Percentiles rank a stretch among this genome's conserved stretches.
Conservation (phyloP, 331 rosid genomes). For the Malus hybrid region DNA sequence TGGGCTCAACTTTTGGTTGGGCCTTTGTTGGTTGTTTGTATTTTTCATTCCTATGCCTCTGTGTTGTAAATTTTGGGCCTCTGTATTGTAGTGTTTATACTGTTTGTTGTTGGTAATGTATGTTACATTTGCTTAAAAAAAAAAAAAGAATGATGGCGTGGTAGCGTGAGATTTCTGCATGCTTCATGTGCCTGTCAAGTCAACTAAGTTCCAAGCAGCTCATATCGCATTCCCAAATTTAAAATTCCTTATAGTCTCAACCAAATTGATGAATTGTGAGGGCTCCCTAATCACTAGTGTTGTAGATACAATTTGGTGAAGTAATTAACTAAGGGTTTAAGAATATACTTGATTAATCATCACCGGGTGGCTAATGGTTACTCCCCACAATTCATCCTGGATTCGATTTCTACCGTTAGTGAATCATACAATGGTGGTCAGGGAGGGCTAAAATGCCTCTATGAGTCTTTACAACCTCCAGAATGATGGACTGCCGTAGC, state of each 20-base stretch:
- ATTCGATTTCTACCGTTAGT: too few relatives aligned
- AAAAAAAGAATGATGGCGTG: background rate
- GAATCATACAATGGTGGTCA: too few relatives aligned
- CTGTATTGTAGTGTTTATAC: too few relatives aligned
- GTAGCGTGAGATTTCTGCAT: background rate
- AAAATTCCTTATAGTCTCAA: background rate
- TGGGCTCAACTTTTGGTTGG: too few relatives aligned
- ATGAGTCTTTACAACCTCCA: rapidly evolving
- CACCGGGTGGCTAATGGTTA: too few relatives aligned
- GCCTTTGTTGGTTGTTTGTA: too few relatives aligned
- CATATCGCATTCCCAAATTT: background rate
- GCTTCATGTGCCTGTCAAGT: background rate
- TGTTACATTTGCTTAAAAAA: background rate
- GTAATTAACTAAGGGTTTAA: background rate
- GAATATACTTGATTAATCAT: too few relatives aligned
- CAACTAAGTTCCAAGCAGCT: background rate
- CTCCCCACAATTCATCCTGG: rapidly evolving
- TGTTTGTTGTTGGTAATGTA: too few relatives aligned
- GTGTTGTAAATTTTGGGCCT: too few relatives aligned
- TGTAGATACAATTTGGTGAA: background rate
- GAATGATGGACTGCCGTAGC: rapidly evolving
- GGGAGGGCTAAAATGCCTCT: rapidly evolving
- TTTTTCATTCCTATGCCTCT: too few relatives aligned
- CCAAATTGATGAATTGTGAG: background rate
- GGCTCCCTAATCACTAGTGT: background rate